These are phyloP conservation scores for Rubia occidens DNA, from an alignment of 305 asterid genomes.

Conservation along the genomic window DNA sequence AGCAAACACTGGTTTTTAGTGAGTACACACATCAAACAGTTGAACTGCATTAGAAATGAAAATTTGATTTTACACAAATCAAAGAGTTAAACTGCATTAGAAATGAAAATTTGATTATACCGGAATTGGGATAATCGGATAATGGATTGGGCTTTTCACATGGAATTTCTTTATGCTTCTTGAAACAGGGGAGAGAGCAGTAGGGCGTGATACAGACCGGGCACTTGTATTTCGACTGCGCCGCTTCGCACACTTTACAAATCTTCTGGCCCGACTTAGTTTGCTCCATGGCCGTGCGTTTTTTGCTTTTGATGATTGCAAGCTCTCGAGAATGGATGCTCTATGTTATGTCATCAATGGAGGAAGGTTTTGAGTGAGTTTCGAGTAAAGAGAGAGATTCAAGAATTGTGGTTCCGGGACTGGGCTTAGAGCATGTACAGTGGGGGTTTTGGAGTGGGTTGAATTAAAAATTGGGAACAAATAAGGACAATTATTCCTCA, in stretches of 20 bases:
- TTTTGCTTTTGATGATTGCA: neutral
- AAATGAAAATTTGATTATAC: conserved; percentile 23
- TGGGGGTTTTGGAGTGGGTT: no score
- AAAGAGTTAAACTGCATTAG: neutral
- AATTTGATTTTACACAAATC: no score
- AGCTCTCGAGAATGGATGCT: neutral
- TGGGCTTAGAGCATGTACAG: no score
- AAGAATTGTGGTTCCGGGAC: no score
- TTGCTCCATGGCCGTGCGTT: neutral
- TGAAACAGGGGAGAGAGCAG: conserved; percentile 70
- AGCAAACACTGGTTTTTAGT: neutral
- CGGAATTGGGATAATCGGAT: conserved; percentile 21
- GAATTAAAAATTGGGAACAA: no score
- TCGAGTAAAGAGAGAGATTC: no score
- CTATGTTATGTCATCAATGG: neutral
- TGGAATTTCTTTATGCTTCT: conserved; percentile 78
- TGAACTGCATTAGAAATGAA: no score
- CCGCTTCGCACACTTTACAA: conserved; percentile 61
- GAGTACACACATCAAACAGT: neutral
- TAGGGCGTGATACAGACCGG: conserved; percentile 55
- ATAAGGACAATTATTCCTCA: no score
- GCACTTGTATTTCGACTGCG: conserved; percentile 77
- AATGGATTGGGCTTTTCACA: conserved; percentile 42
- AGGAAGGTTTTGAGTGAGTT: neutral
- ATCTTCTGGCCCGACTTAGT: conserved; percentile 24